Conservation (phyloP, 768 basidiomycete genomes). For the Hebeloma cylindrosporum region DNA sequence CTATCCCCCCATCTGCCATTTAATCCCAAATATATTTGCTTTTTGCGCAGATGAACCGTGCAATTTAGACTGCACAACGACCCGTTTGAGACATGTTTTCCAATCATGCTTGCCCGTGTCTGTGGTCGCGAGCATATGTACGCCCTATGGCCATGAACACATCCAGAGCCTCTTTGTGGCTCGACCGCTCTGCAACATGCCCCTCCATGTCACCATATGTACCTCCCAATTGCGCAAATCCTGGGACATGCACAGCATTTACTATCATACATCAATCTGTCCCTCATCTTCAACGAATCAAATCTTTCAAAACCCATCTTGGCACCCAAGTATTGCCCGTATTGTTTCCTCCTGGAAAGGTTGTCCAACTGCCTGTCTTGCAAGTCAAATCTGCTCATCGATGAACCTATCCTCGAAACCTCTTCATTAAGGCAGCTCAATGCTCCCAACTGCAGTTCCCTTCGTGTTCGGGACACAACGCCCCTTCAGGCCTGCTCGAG, state of each 20-base stretch:
- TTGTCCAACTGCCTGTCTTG: constrained; percentile 14
- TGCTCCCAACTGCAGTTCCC: constrained; percentile 16
- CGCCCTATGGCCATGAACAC: constrained; percentile 17
- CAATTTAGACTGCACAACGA: constrained; percentile 8
- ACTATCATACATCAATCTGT: constrained; percentile 13
- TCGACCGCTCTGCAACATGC: constrained; percentile 18
- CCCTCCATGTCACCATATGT: constrained; percentile 18
- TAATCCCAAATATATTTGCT: constrained; percentile 24
- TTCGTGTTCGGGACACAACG: constrained; percentile 22
- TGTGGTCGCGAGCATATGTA: constrained; percentile 24
- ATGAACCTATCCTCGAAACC: constrained; percentile 9
- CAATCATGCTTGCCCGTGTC: constrained; percentile 18
- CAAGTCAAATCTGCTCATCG: constrained; percentile 16
- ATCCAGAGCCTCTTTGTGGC: constrained; percentile 15
- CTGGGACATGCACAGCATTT: constrained; percentile 7
- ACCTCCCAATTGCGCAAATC: constrained; percentile 2
- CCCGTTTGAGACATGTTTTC: constrained; percentile 7
- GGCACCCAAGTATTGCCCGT: constrained; percentile 14
- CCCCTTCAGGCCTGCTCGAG: constrained; percentile 14
- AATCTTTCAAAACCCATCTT: constrained; percentile 15
- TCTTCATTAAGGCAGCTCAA: constrained; percentile 10
- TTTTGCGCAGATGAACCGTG: constrained; percentile 15
- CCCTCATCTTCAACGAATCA: constrained; percentile 17
- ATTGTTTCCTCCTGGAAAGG: constrained; percentile 11
- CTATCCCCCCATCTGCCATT: constrained; percentile 17